A percentile compares a stretch with the other conserved stretches of the same genome.
Conservation (phyloP, 805 yeast genomes). For the Lachancea meyersii region DNA sequence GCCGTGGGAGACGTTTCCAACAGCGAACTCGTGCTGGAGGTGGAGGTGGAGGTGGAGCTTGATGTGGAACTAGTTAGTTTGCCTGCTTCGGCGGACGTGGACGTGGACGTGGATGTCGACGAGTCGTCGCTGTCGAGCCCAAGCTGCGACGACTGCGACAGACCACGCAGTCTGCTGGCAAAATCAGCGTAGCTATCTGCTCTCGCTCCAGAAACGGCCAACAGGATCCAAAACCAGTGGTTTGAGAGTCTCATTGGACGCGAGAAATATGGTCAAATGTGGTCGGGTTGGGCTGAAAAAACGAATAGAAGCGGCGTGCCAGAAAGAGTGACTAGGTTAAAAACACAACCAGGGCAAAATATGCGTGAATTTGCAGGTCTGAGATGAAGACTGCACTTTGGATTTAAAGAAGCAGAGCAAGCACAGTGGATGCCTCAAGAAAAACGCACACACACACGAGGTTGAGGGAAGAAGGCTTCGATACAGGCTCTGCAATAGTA, state of each 20-base stretch:
- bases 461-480: too few species aligned
- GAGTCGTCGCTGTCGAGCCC: background rate
- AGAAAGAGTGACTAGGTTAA: slow-evolving; percentile 3
- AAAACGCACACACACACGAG: too few species aligned
- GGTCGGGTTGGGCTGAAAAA: background rate
- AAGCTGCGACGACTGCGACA: background rate
- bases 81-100: background rate
- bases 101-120: background rate
- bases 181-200: background rate
- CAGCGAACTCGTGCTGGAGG: background rate
- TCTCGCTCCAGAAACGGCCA: background rate
- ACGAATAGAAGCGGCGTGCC: background rate
- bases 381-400: background rate
- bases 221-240: background rate
- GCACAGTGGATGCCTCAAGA: too few species aligned
- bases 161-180: background rate
- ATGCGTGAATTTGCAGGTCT: background rate
- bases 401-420: too few species aligned
- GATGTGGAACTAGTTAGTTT: background rate
- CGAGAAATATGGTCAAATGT: background rate
- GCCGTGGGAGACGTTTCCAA: background rate
- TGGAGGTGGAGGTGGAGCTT: background rate
- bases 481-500: too few species aligned
- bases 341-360: background rate
- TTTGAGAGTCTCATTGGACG: background rate